A percentile compares a stretch with the other conserved stretches of the same genome.
These are phyloP conservation scores for Pleurotus platypus DNA, from an alignment of 768 basidiomycete species.

Conservation along the genomic window DNA sequence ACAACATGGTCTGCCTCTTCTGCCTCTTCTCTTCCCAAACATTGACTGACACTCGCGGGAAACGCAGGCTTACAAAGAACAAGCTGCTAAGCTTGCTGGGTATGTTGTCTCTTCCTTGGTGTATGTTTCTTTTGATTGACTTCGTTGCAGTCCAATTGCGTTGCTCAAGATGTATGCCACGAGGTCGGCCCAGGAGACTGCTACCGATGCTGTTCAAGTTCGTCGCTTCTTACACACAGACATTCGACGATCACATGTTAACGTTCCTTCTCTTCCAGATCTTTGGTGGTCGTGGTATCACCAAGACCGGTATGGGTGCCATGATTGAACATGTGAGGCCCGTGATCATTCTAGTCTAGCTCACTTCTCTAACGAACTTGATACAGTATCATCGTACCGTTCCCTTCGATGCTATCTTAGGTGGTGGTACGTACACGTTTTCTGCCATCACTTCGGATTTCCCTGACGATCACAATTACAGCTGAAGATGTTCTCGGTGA, in stretches of 20 bases:
- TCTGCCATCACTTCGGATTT: slow-evolving; percentile 19
- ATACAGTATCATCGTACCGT: slow-evolving; percentile 60
- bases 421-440: slow-evolving; percentile 45
- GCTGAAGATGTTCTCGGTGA: slow-evolving; percentile 82
- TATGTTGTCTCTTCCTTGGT: slow-evolving; percentile 20
- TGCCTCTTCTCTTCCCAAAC: background rate
- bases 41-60: background rate
- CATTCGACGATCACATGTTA: background rate
- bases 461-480: slow-evolving; percentile 10
- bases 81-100: slow-evolving; percentile 74
- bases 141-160: slow-evolving; percentile 50
- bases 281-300: slow-evolving; percentile 87
- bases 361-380: background rate
- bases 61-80: slow-evolving; percentile 63
- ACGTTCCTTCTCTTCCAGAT: slow-evolving; percentile 34
- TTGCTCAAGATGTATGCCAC: slow-evolving; percentile 71
- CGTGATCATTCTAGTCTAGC: slow-evolving; percentile 11
- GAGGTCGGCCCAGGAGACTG: slow-evolving; percentile 58
- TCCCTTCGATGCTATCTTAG: slow-evolving; percentile 67
- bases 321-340: slow-evolving; percentile 60
- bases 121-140: background rate
- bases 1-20: slow-evolving; percentile 55
- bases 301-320: slow-evolving; percentile 70
- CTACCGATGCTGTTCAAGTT: slow-evolving; percentile 67
- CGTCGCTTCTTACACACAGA: slow-evolving; percentile 4